Evolutionary conservation across 1,284 basidiomycete genomes (phyloP).

Genomic region (Bondarzewia mesenterica): DNA sequence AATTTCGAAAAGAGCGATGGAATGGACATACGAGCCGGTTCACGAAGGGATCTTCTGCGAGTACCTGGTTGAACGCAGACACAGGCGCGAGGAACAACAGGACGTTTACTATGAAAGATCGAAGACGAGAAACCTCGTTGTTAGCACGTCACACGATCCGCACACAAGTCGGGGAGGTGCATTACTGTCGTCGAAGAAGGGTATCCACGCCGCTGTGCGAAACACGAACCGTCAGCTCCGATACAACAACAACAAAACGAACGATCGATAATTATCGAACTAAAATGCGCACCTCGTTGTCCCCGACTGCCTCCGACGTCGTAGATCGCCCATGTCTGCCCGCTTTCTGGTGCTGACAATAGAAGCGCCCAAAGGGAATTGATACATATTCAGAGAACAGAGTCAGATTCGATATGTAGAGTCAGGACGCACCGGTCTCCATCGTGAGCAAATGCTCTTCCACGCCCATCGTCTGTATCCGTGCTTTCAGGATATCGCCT

Average conservation of each 20-base stretch:
- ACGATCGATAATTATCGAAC: neutral
- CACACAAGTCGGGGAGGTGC: no score
- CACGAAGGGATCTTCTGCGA: slow-evolving; percentile 46
- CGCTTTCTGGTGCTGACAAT: slow-evolving; percentile 24
- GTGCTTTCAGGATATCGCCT: slow-evolving; percentile 58
- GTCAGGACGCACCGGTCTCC: slow-evolving; percentile 30
- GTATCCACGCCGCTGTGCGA: slow-evolving; percentile 49
- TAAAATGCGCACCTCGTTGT: slow-evolving; percentile 37
- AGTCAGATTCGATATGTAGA: neutral
- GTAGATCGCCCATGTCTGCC: slow-evolving; percentile 51
- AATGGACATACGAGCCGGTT: slow-evolving; percentile 45
- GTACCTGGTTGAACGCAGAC: slow-evolving; percentile 56
- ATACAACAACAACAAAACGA: neutral
- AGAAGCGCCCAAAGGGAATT: neutral
- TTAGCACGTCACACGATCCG: neutral
- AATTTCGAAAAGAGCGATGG: neutral
- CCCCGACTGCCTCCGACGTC: slow-evolving; percentile 51
- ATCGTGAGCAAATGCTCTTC: slow-evolving; percentile 51
- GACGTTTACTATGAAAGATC: slow-evolving; percentile 35
- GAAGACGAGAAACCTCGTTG: neutral
- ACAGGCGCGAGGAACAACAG: slow-evolving; percentile 62
- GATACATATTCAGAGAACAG: neutral
- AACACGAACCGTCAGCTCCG: no score
- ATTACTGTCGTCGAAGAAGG: slow-evolving; percentile 58
- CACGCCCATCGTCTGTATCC: slow-evolving; percentile 55